Base-by-base conservation (phyloP, 306 rosid species). In the Lithocarpus polystachyus region DNA sequence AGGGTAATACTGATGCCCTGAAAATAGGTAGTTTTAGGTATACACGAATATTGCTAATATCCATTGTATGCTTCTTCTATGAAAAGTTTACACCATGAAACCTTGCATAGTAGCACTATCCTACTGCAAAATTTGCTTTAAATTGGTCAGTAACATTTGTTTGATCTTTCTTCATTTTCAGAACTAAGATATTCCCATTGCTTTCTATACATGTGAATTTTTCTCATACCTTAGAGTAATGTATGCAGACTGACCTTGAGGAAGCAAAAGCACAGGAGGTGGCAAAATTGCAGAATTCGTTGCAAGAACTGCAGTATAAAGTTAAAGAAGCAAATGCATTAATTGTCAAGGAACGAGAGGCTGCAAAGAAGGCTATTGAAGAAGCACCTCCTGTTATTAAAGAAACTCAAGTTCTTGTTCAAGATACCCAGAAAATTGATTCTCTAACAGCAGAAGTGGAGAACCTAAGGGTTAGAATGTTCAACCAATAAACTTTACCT, bases 261-360 rank as follows among this genome's bases (percentile, higher is more conserved):
- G 98, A 93, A 82, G 87, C 93, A 74, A 93, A 93, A 82, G 82
- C 89, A 72, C 92, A 93, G 75, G 98, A 93, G 90, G 76, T 88
- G 15, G 81, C 92, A 57, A 93, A 89, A 86, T 80, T 93, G 89
- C 90, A 88, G 90, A 89, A 84, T 70, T 84, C 90, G 23, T 74
- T 91, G 79, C 91, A 87, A 88, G 94, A 87, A 79, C 74, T 84
- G 90, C 93, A 89, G 82, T 68, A 51, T 60, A 91, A 88, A 84
- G 71, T 81, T 75, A 92, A 93, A 26, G 98, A 91, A 84, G 76
- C 92, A 85, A 91, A 83, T 83, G 89, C 90, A 75, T 52, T 84
- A 59, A 85, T 91, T 70, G 52, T 73, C 77, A 89, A 86, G 86
- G 98, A 93, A 86, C 83, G 92, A 74, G 93, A 91, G 80, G 78